phyloP scores from a whole-genome alignment of 805 yeast genomes.

The Blastobotrys peoriensis region DNA sequence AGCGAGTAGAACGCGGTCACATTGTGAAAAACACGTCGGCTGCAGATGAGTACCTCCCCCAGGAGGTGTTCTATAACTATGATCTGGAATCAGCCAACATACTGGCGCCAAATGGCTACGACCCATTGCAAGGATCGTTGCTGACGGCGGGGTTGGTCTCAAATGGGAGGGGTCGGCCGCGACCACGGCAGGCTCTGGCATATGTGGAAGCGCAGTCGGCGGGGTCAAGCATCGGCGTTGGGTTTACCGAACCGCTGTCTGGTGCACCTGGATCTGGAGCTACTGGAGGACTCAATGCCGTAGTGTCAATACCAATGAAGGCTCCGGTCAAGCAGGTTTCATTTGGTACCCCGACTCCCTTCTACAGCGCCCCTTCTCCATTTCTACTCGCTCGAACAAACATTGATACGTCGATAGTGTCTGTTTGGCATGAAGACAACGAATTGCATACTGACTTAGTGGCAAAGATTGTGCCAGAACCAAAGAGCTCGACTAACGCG shows the following conservation, averaged over 20 bases:
- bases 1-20: background rate
- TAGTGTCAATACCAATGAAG: background rate
- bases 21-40: background rate
- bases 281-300: background rate
- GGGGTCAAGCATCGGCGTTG: background rate
- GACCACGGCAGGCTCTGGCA: background rate
- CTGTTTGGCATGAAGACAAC: background rate
- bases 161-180: background rate
- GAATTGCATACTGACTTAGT: background rate
- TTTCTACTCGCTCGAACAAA: background rate
- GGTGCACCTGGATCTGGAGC: background rate
- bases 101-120: background rate
- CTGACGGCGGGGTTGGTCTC: background rate
- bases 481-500: background rate
- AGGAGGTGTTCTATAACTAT: background rate
- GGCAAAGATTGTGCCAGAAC: background rate
- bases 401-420: background rate
- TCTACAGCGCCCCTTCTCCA: background rate
- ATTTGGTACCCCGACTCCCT: background rate
- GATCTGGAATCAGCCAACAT: background rate
- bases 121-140: background rate
- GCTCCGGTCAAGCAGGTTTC: background rate
- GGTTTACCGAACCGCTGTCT: background rate
- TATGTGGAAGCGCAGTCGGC: background rate
- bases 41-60: background rate